Base-by-base conservation (phyloP, 2,329 filamentous ascomycete species). In the Talaromyces verruculosus region DNA sequence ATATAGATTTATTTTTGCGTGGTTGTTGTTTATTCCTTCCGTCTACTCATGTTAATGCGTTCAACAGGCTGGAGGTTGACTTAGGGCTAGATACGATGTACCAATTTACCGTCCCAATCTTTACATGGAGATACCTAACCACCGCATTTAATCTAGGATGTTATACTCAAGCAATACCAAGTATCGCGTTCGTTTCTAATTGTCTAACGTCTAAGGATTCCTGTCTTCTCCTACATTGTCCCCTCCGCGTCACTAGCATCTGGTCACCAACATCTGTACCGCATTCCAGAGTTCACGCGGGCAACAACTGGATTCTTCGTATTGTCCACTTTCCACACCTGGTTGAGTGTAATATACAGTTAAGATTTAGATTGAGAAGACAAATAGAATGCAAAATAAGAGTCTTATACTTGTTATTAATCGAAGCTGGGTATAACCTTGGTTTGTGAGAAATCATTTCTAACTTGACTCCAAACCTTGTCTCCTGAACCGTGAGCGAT, bases 221-320 rank as follows among this genome's bases (percentile, higher is more conserved):
- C 33, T 41, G 45, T 7, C 22, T 30, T 62, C 60, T 49, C 22
- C 47, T 63, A 22, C 47, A 63, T 53, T 55, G 25, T 19, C 49
- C 49, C 39, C 58, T 58, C 19, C 59, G 58, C 51, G 51, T 63
- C 59, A 11, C 30, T 30, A 37, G 22, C 33, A 10, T 30, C 35
- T 8, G 25, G 25, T 25, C 25, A 25, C 25, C 25, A 25, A 25
- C 25, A 25, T 3, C 4, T 47, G 47, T 11, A 51, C 35, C 22
- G 41, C 64, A 65, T 65, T 65, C 64, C 64, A 58, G 17, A 15
- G 25, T 57, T 66, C 61, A 55, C 51, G 22, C 41, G 22, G 53
- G 65, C 61, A 66, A 66, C 61, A 66, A 66, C 61, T 45, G 45
- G 43, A 63, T 66, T 63, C 65, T 55, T 61, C 53, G 8, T 41